These are phyloP conservation scores for Jatropha multifida DNA, from an alignment of 441 rosid species.

Conservation along the genomic window DNA sequence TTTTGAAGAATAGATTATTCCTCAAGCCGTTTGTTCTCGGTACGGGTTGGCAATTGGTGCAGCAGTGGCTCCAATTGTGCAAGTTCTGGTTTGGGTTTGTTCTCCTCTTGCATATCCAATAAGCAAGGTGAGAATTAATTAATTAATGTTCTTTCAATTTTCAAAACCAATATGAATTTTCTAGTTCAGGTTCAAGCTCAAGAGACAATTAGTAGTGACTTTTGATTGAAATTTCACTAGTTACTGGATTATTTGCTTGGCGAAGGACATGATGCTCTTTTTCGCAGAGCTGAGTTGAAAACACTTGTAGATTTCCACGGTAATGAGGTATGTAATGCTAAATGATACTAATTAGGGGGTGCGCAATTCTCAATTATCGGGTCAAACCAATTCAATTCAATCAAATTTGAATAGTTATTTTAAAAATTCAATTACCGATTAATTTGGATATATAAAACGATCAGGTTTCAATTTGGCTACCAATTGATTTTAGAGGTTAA, in stretches of 20 bases:
- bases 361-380: too few relatives aligned
- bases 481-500: too few relatives aligned
- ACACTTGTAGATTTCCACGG: constrained; percentile 73
- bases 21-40: constrained; percentile 80
- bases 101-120: constrained; percentile 90
- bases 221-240: constrained; percentile 29
- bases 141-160: neutral
- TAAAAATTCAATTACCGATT: too few relatives aligned
- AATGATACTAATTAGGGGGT: too few relatives aligned
- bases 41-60: constrained; percentile 90
- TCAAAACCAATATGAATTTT: neutral
- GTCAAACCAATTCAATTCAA: too few relatives aligned
- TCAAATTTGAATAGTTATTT: too few relatives aligned
- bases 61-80: constrained; percentile 74
- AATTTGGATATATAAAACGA: too few relatives aligned
- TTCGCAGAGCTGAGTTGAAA: constrained; percentile 78
- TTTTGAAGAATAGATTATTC: constrained; percentile 56
- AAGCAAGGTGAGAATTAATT: constrained; percentile 63
- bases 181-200: too few relatives aligned
- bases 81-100: constrained; percentile 72
- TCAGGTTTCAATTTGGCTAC: too few relatives aligned
- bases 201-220: too few relatives aligned
- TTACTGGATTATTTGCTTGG: constrained; percentile 66
- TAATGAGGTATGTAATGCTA: constrained; percentile 49
- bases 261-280: constrained; percentile 64